Base-by-base conservation (phyloP, 441 rosid genomes). In the Cnidoscolus chayamansa region DNA sequence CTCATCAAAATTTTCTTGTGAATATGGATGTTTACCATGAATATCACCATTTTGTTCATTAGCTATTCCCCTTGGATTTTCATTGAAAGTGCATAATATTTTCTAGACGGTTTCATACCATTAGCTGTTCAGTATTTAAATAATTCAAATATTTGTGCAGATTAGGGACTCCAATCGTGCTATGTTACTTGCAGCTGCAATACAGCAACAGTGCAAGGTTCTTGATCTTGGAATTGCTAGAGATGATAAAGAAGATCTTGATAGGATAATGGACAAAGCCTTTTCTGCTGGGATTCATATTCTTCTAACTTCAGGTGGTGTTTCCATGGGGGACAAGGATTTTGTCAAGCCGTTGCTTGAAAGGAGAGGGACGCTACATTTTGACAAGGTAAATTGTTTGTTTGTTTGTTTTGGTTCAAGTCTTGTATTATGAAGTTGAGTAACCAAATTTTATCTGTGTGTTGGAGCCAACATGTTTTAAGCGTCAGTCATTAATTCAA, bases 261-360 rank as follows among this genome's bases (percentile, higher is more conserved):
- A 90, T 78, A 86, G 75, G 79, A 80, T 84, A 62, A 74, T 95
- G 74, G 85, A 91, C 73, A 76, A 79, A 77, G 91, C 87, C 49
- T 68, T 85, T 76, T 81, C 87, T 72, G 77, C 90, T 68, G 95
- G 90, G 60, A 86, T 89, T 58, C 84, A 90, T 86, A 88, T 95
- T 78, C 87, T 95, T 73, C 69, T 95, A 69, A 91, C 95, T 72
- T 95, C 98, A 69, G 98, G 99, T 3, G 99, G 99, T 76, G 94
- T 95, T 81, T 95, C 99, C 71, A 95, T 95, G 98, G 98, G 98
- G 72, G 99, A 95, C 87, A 91, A 77, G 77, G 99, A 93, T 80
- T 93, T 91, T 71, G 82, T 95, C 81, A 90, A 89, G 86, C 97
- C 97, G 77, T 68, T 95, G 69, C 87, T 95, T 74, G 80, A 80